Base-by-base conservation (phyloP, 768 basidiomycete genomes). In the Tulasnella calospora region DNA sequence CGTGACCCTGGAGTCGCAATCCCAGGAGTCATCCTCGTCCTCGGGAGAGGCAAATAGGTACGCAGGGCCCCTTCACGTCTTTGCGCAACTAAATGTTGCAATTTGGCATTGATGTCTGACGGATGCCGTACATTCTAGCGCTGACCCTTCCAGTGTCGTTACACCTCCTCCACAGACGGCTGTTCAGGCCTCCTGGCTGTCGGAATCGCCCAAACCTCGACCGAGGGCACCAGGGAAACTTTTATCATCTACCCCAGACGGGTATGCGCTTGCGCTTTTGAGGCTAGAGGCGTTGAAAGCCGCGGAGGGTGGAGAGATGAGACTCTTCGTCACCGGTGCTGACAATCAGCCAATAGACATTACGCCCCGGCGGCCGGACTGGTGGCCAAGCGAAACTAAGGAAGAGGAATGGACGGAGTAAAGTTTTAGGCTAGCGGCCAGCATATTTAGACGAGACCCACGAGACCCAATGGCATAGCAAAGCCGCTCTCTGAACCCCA, bases 221-320 rank as follows among this genome's bases (percentile, higher is more conserved):
- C 89, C 91, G 5, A 89, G 94, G 46, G 91, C 92, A 7, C 88
- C 89, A 3, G 94, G 94, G 21, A 94, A 91, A 81, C 87, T 95
- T 47, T 86, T 98, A 70, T 90, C 88, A 47, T 89, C 89, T 9
- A 81, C 85, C 15, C 83, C 82, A 2, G 82, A 85, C 21, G 86
- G 90, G 2, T 84, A 92, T 23, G 96, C 94, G 0, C 86, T 98
- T 4, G 95, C 93, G 1, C 86, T 97, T 40, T 83, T 98, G 69
- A 89, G 95, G 2, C 84, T 95, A 12, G 95, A 96, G 82, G 92
- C 95, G 81, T 88, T 91, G 1, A 87, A 89, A 19, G 88, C 86
- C 19, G 86, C 85, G 3, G 86, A 88, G 79, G 85, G 83, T n/a
- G 90, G 90, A 23, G 35, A 40, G 27, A 70, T 78, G 69, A 47